Conservation (phyloP, 2,329 filamentous ascomycete genomes). For the Aschersonia sp. region DNA sequence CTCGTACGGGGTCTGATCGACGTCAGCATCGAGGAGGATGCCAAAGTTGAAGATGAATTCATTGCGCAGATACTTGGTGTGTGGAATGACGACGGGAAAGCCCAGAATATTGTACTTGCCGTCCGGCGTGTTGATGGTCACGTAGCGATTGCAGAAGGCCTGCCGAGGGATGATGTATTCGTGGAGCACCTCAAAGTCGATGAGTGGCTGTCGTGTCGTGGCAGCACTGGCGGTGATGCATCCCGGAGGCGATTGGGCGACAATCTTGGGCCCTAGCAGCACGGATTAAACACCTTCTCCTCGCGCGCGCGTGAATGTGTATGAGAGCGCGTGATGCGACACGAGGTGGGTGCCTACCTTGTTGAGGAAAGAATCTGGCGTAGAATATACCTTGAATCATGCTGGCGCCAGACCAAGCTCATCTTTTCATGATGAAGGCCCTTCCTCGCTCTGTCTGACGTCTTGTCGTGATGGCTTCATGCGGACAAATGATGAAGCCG, state of each 20-base stretch:
- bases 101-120: conserved; percentile 66
- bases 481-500: too few species aligned
- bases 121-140: conserved; percentile 62
- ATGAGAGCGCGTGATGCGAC: background rate
- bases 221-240: conserved; percentile 36
- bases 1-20: conserved; percentile 66
- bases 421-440: background rate
- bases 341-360: conserved; percentile 28
- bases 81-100: conserved; percentile 75
- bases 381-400: conserved; percentile 63
- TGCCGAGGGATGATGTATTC: conserved; percentile 92
- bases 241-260: conserved; percentile 47
- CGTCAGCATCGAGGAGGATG: conserved; percentile 53
- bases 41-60: conserved; percentile 99
- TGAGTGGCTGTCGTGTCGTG: conserved; percentile 39
- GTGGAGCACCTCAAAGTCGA: conserved; percentile 75
- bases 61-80: conserved; percentile 73
- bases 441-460: background rate
- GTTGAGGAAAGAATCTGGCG: conserved; percentile 50
- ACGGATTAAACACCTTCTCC: background rate
- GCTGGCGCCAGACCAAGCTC: conserved; percentile 2
- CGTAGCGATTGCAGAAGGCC: conserved; percentile 83
- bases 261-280: conserved; percentile 43
- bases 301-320: too few species aligned
- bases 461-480: too few species aligned